Percentiles rank a stretch among this genome's conserved stretches.
These are phyloP conservation scores for Colletotrichum eleusines DNA, from an alignment of 2,329 filamentous ascomycete genomes.

Conservation along the genomic window DNA sequence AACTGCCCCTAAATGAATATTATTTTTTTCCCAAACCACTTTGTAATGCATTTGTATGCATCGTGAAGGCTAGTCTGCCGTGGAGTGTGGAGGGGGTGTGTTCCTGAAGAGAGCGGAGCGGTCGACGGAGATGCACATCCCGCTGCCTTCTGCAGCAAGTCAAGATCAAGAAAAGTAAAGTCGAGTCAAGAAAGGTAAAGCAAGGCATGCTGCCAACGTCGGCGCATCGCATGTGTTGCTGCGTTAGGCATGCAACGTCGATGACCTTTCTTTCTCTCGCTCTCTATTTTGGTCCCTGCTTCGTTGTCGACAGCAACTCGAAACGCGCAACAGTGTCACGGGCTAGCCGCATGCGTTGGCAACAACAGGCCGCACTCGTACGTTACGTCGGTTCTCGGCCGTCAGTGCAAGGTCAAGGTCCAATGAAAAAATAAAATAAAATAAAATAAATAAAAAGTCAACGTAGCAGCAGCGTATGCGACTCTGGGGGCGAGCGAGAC, in stretches of 20 bases:
- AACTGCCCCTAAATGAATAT: conserved; percentile 4
- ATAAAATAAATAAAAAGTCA: neutral
- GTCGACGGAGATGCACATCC: neutral
- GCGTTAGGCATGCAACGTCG: neutral
- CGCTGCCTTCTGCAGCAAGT: conserved; percentile 7
- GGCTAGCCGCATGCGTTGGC: neutral
- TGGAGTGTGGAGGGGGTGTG: neutral
- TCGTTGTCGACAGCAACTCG: neutral
- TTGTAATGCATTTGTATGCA: neutral
- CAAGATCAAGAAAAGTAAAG: neutral
- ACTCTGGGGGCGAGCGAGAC: neutral
- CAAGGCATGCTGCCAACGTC: neutral
- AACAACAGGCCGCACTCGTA: neutral
- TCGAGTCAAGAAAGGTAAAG: neutral
- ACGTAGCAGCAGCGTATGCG: neutral
- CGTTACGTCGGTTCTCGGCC: neutral
- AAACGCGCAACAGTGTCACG: conserved; percentile 5
- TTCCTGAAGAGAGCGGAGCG: neutral
- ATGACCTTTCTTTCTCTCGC: neutral
- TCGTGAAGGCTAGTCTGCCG: neutral
- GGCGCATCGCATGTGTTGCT: neutral
- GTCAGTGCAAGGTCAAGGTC: no score
- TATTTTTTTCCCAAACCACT: neutral
- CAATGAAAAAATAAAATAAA: no score
- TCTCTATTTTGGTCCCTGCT: neutral